phyloP scores from a whole-genome alignment of 1,139 yeast genomes.

The Candida sp. region DNA sequence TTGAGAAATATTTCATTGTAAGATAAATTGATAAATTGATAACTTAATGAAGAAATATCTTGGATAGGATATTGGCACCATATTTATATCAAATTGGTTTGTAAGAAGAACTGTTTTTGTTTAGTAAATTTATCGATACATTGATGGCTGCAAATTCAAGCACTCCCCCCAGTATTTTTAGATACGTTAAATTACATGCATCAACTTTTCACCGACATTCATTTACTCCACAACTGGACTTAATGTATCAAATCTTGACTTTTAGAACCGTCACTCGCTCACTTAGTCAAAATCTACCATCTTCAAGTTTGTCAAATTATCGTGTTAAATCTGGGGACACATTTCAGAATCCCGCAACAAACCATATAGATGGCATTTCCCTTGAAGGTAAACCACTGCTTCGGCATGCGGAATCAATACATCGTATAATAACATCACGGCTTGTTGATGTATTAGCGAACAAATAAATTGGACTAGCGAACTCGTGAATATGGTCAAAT shows the following conservation, averaged over 20 bases:
- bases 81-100: no score
- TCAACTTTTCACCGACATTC: not conserved
- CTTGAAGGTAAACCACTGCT: not conserved
- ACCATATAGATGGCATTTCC: no score
- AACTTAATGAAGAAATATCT: not conserved
- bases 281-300: no score
- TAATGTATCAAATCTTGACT: no score
- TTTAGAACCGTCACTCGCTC: no score
- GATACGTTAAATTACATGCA: not conserved
- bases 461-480: not conserved
- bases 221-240: no score
- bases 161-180: not conserved
- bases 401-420: not conserved
- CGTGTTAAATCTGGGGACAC: no score
- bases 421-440: not conserved
- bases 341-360: no score
- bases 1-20: conserved; percentile 6
- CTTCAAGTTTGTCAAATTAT: no score
- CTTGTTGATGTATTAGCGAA: not conserved
- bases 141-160: not conserved
- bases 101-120: no score
- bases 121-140: no score
- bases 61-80: not conserved
- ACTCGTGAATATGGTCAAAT: not conserved
- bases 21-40: not conserved